Base-by-base conservation (phyloP, 2,329 filamentous ascomycete genomes). In the Alternaria sp. region DNA sequence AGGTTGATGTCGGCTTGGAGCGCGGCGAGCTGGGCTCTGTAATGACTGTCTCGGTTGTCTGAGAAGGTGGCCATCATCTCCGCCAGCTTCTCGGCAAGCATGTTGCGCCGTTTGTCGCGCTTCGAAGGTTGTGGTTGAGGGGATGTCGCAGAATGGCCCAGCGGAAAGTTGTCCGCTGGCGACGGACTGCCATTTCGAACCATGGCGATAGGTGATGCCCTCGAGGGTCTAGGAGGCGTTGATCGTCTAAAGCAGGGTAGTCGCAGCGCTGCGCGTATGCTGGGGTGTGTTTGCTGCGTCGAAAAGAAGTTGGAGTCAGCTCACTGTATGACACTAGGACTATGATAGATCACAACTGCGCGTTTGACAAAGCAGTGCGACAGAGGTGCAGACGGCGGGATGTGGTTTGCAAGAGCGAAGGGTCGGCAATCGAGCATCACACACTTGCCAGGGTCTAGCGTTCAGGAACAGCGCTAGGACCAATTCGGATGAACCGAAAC, bases 1-100 rank as follows among this genome's bases (percentile, higher is more conserved):
- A 97, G 86, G 62, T 88, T 92, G 81, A 94, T 93, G 79, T 97
- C 94, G 68, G 93, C 90, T 81, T 97, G 94, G n/a, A 97, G 89
- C 69, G 93, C 93, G 74, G 96, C 91, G 3, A 97, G 87, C 80
- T 97, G 93, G 69, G 96, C 92, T 66, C 94, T 89, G 80, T 97
- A 98, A 73, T 93, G 90, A 66, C 87, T 85, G 79, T 97, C 93
- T 68, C 92, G 88, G 75, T 97, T 93, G 67, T 90, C 88, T 67
- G 89, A 88, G 81, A 97, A 95, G 69, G 90, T 89, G 57, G 91
- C 88, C 58, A 90, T 89, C 80, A 97, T 89, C 59, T 89, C 87
- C 44, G 88, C 86, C 7, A 97, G 87, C 67, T 91, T 90, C 65
- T 97, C 93, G 69, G 90, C 88, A 65, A 97, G 88, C 73, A 90